Base-by-base conservation (phyloP, 805 yeast species). In the Candida nanaspora region DNA sequence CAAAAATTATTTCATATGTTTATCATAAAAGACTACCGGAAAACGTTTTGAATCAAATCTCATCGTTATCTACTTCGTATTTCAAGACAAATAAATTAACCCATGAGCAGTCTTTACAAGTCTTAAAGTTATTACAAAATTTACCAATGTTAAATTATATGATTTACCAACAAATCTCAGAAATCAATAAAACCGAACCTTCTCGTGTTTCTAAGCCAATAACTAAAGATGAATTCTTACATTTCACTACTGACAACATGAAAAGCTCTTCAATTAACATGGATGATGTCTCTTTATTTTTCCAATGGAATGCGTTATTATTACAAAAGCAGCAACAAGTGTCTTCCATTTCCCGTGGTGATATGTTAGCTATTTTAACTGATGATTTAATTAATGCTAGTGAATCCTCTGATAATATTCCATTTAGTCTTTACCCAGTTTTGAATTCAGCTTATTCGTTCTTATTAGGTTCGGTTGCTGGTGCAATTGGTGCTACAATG, bases 401-500 rank as follows among this genome's bases (percentile, higher is more conserved):
- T 47, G 66, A 72, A 36, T 58, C 72, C 19, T 63, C 71, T 37
- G 75, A 69, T 50, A 44, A 48, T 6, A 44, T 49, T 30, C 58
- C 68, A 18, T 73, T 73, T 47, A 48, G 51, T 41, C 65, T 73
- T 38, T 72, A 66, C 70, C 76, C 84, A 50, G 80, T 91, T 38
- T 86, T 91, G 47, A 94, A 86, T 56, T 86, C 95, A 8, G 72
- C 82, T 41, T 86, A 89, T 64, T 87, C 94, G 44, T 91, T 91
- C 62, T 66, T 84, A 25, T 69, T 91, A 44, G 98, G 98, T 15
- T 87, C 97, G 3, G 73, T 89, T 38, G 98, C 98, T 26, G 98
- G 98, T 44, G 93, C 96, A 52, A 80, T 91, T 62, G 98, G 98
- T 46, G 97, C 98, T n/a, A 86, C 96, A 6, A 86, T 84, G 14